Evolutionary conservation across 805 yeast genomes (phyloP).

Genomic region (Novakomyces olei): DNA sequence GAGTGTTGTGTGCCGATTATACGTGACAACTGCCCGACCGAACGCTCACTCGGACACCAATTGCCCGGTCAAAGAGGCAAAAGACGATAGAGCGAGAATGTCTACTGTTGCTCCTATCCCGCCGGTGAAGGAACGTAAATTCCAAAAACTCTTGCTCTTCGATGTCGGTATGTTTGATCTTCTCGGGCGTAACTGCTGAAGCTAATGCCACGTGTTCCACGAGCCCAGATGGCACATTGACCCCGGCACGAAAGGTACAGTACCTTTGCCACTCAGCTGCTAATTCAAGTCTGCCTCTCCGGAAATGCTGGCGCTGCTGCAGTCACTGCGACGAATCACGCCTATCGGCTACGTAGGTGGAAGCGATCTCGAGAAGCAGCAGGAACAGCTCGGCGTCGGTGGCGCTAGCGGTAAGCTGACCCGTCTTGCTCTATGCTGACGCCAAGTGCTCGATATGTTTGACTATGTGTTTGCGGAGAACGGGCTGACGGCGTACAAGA

Average conservation of each 20-base stretch:
- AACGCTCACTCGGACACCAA: too few species aligned
- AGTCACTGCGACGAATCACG: conserved; percentile 66
- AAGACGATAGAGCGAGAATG: too few species aligned
- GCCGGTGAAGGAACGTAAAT: conserved; percentile 52
- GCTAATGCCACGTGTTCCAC: too few species aligned
- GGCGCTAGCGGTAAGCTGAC: conserved; percentile 11
- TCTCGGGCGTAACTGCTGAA: too few species aligned
- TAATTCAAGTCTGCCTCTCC: conserved; percentile 10
- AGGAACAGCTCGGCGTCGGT: conserved; percentile 77
- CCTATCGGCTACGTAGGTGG: conserved; percentile 98
- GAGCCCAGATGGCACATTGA: conserved; percentile 96
- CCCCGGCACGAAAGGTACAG: conserved; percentile 58
- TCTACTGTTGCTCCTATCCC: conserved; percentile 21
- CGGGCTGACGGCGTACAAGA: conserved; percentile 92
- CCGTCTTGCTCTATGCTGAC: background rate
- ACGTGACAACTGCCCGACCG: too few species aligned
- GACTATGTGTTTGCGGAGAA: conserved; percentile 95
- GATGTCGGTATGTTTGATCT: too few species aligned
- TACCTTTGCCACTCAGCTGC: background rate
- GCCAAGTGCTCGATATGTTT: conserved; percentile 40
- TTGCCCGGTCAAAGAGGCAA: too few species aligned
- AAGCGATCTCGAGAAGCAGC: conserved; percentile 78
- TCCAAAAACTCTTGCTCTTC: conserved; percentile 61
- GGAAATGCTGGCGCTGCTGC: conserved; percentile 53
- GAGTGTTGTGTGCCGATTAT: too few species aligned